Evolutionary conservation across 176 grass and related monocot genomes (phyloP), one percentile per base, ranked within the genome.

Genomic region (Aegilops umbellulata): DNA sequence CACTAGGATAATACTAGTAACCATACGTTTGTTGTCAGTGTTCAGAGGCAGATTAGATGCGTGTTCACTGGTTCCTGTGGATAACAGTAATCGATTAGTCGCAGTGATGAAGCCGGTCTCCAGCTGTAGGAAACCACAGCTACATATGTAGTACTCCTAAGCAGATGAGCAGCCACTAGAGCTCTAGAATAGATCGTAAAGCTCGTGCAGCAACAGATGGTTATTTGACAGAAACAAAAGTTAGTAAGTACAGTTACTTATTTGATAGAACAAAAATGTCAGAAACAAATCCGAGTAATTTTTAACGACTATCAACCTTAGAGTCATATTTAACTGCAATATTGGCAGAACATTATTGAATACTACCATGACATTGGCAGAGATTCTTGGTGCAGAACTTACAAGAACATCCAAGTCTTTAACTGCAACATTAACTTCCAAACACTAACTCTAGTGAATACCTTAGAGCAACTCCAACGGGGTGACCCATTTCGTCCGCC

Each of bases 331-430:
- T 42, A 42, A 12, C 41, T 3, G 10, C 41, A 42, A 42, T 0
- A 42, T 3, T 42, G 41, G 41, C 41, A 42, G 41, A 42, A 42
- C 41, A 42, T 42, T 42, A 12, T 42, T 12, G 41, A 42, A 42
- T 42, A 42, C 39, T 42, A 41, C 8, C 1, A 46, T 74, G 80
- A 62, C 44, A 73, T 16, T 26, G 12, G 2, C 19, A 44, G 41
- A 55, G 63, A 83, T 86, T 81, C 82, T 87, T 87, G 68, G 41
- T 44, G 80, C 80, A 34, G 22, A 83, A 60, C 80, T 80, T 80
- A 22, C 75, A 90, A 87, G 68, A 84, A 84, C 68, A 87, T 60
- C 89, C n/a, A 69, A n/a, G 24, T 74, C 55, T 30, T 64, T 57
- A 77, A 66, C 27, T 15, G 11, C 49, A 15, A n/a, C 26, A 10